These are phyloP conservation scores for Gonapodya sp. DNA, from an alignment of 192 early-diverging fungal genomes.

Conservation along the genomic window DNA sequence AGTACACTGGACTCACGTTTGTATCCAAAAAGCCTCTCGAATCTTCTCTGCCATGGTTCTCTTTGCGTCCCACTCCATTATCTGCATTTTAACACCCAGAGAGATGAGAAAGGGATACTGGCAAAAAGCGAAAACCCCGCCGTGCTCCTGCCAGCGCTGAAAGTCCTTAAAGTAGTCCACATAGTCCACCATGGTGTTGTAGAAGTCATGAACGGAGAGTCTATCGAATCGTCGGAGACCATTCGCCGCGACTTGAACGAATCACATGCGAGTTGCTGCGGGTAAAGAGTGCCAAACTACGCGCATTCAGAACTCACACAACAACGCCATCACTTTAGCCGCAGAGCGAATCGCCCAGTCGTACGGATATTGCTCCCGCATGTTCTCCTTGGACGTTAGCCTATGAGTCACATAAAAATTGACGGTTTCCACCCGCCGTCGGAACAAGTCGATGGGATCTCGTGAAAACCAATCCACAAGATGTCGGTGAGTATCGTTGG, in stretches of 20 bases:
- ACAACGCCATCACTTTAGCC: conserved; percentile 12
- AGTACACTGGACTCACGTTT: conserved; percentile 11
- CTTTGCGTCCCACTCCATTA: conserved; percentile 14
- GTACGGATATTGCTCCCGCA: conserved; percentile 12
- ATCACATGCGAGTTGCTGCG: not conserved
- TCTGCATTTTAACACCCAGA: conserved; percentile 42
- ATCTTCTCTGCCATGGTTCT: conserved; percentile 4
- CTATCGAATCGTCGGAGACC: not conserved
- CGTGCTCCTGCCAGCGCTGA: conserved; percentile 36
- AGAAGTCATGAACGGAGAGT: not conserved
- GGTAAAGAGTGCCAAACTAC: not conserved
- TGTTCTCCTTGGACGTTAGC: conserved; percentile 1
- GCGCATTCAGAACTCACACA: conserved; percentile 14
- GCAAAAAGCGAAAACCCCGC: conserved; percentile 39
- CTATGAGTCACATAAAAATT: not conserved
- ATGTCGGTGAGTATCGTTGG: not conserved
- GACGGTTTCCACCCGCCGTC: not conserved
- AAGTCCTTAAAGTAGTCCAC: conserved; percentile 34
- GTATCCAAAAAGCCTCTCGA: conserved; percentile 16
- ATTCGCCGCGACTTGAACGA: not conserved
- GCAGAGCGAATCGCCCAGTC: conserved; percentile 17
- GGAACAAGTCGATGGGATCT: conserved; percentile 4
- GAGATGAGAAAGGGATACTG: conserved; percentile 49
- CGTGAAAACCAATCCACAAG: not conserved
- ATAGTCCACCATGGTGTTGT: conserved; percentile 28